These are phyloP conservation scores for Zygoascus hellenicus DNA, from an alignment of 1,139 yeast species.

Conservation along the genomic window DNA sequence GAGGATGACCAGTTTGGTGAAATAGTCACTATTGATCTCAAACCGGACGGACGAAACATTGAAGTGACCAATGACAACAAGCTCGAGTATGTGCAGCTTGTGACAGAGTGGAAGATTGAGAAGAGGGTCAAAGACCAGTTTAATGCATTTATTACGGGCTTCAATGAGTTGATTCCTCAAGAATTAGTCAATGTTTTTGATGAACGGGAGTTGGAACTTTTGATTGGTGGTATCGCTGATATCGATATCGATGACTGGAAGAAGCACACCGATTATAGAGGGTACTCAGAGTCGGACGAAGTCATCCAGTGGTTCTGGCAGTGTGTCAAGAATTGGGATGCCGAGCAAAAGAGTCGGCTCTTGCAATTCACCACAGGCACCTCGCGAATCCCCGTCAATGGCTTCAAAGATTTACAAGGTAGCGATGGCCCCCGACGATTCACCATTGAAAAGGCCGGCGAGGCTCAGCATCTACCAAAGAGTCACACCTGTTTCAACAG, in stretches of 20 bases:
- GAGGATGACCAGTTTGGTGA: constrained; percentile 98
- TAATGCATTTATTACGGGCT: constrained; percentile 93
- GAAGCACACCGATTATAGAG: constrained; percentile 96
- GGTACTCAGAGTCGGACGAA: constrained; percentile 93
- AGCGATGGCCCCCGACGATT: constrained; percentile 98
- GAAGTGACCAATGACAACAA: constrained; percentile 94
- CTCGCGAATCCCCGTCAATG: constrained; percentile 96
- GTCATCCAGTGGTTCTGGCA: constrained; percentile 99
- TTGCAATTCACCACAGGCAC: constrained; percentile 98
- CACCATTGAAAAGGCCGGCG: constrained; percentile 97
- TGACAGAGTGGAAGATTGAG: constrained; percentile 93
- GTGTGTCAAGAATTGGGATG: constrained; percentile 89
- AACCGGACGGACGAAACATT: constrained; percentile 78
- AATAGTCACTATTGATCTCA: constrained; percentile 81
- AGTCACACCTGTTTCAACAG: constrained; percentile 95
- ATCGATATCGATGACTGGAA: constrained; percentile 99
- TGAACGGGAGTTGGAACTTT: constrained; percentile 91
- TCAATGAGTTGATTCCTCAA: constrained; percentile 95
- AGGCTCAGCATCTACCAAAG: constrained; percentile 85
- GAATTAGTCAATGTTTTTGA: constrained; percentile 94
- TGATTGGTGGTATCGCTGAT: constrained; percentile 97
- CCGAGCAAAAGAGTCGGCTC: constrained; percentile 92
- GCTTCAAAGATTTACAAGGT: constrained; percentile 96
- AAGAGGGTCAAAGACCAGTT: constrained; percentile 94
- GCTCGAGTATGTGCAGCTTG: constrained; percentile 89